These are phyloP conservation scores for Metschnikowia continentalis DNA, from an alignment of 805 yeast genomes.

Conservation along the genomic window DNA sequence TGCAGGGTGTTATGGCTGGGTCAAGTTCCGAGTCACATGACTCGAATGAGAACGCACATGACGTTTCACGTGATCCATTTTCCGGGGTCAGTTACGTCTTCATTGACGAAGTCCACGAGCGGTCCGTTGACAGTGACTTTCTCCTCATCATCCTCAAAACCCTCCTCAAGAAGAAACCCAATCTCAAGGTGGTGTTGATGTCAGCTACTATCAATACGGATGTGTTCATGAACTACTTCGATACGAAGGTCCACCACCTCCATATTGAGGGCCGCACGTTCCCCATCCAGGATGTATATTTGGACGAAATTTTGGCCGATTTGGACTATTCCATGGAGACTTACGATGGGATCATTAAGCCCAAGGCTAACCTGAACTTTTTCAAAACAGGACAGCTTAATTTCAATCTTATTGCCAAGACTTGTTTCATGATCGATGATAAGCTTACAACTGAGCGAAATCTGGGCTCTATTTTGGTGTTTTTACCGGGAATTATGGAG, in stretches of 20 bases:
- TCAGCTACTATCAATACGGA: constrained; percentile 85
- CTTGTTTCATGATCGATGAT: constrained; percentile 52
- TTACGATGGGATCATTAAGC: constrained; percentile 39
- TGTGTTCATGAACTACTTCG: constrained; percentile 65
- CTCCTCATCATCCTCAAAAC: constrained; percentile 71
- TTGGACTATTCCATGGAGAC: constrained; percentile 51
- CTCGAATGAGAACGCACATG: neutral
- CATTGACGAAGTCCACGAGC: constrained; percentile 95
- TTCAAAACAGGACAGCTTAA: constrained; percentile 68
- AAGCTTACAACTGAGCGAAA: constrained; percentile 38
- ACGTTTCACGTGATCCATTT: constrained; percentile 23
- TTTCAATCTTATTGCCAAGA: constrained; percentile 61
- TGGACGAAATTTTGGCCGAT: constrained; percentile 59
- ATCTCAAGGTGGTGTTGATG: constrained; percentile 75
- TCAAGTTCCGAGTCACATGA: neutral
- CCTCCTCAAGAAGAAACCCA: constrained; percentile 46
- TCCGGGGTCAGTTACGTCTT: constrained; percentile 63
- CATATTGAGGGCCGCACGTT: constrained; percentile 93
- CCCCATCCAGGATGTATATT: constrained; percentile 75
- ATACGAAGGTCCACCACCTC: constrained; percentile 48
- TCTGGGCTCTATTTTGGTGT: constrained; percentile 75
- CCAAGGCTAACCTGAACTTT: constrained; percentile 61
- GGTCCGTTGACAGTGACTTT: constrained; percentile 88
- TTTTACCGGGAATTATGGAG: constrained; percentile 89
- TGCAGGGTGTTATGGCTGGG: constrained; percentile 49